phyloP scores from a whole-genome alignment of 768 basidiomycete genomes.

The Boletus sensibilis region DNA sequence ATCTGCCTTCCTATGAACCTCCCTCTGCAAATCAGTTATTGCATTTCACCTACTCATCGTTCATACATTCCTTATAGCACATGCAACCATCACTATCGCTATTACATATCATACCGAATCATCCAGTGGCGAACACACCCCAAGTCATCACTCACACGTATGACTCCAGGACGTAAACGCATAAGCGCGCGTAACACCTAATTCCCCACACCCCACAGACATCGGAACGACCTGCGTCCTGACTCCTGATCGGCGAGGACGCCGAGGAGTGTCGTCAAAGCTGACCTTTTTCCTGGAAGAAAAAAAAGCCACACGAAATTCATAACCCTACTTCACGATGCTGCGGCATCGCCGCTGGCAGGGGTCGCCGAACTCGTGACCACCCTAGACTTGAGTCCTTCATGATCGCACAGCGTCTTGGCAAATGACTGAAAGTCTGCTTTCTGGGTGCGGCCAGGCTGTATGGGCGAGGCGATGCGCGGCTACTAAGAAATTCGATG shows the following conservation, averaged over 20 bases:
- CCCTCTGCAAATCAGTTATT: not conserved
- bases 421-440: constrained; percentile 56
- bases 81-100: constrained; percentile 1
- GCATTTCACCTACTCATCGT: constrained; percentile 7
- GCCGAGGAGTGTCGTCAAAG: constrained; percentile 5
- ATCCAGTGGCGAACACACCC: constrained; percentile 2
- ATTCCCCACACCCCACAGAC: constrained; percentile 16
- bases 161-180: constrained; percentile 11
- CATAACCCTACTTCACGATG: constrained; percentile 13
- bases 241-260: constrained; percentile 13
- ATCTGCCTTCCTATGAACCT: not conserved
- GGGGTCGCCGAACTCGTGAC: not conserved
- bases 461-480: constrained; percentile 1
- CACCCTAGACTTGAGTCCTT: constrained; percentile 26
- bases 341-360: constrained; percentile 5
- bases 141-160: constrained; percentile 1
- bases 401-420: constrained; percentile 41
- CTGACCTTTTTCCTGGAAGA: not conserved
- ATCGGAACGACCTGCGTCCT: constrained; percentile 23
- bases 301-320: not conserved
- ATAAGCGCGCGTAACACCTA: constrained; percentile 4
- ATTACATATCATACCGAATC: constrained; percentile 24
- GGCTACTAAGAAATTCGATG: not conserved
- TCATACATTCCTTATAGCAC: constrained; percentile 7
- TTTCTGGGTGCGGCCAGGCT: constrained; percentile 44